Evolutionary conservation across 495 filamentous ascomycete species (phyloP), one percentile per base, ranked within the genome.

Genomic region (Penicillium longicatenatum): DNA sequence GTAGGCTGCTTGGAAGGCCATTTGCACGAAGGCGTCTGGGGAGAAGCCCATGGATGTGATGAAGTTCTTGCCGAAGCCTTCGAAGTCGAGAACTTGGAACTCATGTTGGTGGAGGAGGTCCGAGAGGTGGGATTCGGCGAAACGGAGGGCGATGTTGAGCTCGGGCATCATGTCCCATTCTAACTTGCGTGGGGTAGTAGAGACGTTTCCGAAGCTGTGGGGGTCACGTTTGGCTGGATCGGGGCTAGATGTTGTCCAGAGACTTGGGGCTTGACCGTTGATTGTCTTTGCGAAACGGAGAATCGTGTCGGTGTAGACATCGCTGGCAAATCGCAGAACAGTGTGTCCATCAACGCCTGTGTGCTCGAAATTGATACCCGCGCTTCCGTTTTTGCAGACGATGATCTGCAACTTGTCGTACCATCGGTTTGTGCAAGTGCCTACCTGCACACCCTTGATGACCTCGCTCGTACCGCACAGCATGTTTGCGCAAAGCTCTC

Each of bases 341-440:
- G 94, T 98, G 68, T 98, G 94, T 14, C 94, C 94, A 68, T 98
- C 94, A 6, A 98, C 94, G 61, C 95, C 95, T 0, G 94, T 98
- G 70, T 98, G 94, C 70, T 98, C 94, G 61, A 98, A 97, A 73
- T 98, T 98, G 84, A 98, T 98, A 26, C 94, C 94, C 0, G 94
- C 94, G 59, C 89, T 94, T 10, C 94, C 94, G 74, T 97, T 98
- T 78, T 96, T 95, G 82, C 95, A 98, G 39, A 98, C 94, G 53
- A 98, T 98, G 59, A 98, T 98, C 70, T 98, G 94, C 24, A 98
- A 83, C 74, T 98, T 98, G 73, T 98, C 94, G 66, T 98, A 98
- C 94, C 94, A 98, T 52, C 94, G 82, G 70, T 98, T 98, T 14
- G 93, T 97, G 73, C 94, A 98, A 33, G 94, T 98, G 20, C 94